These are phyloP conservation scores for Arxiozyma telluris DNA, from an alignment of 1,139 yeast genomes.

Conservation along the genomic window DNA sequence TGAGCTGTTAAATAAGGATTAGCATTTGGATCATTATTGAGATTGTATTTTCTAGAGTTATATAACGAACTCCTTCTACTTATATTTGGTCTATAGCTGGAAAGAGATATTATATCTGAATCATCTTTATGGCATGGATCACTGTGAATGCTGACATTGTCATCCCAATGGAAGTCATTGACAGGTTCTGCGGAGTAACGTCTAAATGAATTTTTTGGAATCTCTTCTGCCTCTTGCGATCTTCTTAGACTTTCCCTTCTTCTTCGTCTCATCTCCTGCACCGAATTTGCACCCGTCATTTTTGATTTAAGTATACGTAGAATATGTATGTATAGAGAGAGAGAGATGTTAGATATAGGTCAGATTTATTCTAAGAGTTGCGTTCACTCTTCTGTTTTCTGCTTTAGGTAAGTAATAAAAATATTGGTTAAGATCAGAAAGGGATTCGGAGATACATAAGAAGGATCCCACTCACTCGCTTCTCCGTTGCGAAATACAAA, in stretches of 20 bases:
- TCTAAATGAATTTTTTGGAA: neutral
- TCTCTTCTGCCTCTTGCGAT: constrained; percentile 1
- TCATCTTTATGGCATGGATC: neutral
- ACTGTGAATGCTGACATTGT: neutral
- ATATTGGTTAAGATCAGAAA: neutral
- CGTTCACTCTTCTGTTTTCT: neutral
- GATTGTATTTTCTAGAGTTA: constrained; percentile 1
- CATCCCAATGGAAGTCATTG: neutral
- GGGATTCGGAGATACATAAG: too few species aligned
- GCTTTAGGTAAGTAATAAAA: too few species aligned
- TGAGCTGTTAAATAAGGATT: neutral
- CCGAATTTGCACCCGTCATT: neutral
- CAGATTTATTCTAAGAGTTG: neutral
- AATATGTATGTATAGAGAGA: too few species aligned
- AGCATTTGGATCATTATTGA: neutral
- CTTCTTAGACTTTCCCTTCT: constrained; percentile 2
- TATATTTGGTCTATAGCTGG: neutral
- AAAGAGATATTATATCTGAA: neutral
- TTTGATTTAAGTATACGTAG: neutral
- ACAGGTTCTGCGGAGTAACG: neutral
- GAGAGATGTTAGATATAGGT: too few species aligned
- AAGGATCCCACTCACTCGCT: too few species aligned
- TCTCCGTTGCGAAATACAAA: neutral
- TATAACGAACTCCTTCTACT: constrained; percentile 1
- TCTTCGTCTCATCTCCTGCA: constrained; percentile 1